phyloP scores from a whole-genome alignment of 208 protist species.

The Leishmania martiniquensis region DNA sequence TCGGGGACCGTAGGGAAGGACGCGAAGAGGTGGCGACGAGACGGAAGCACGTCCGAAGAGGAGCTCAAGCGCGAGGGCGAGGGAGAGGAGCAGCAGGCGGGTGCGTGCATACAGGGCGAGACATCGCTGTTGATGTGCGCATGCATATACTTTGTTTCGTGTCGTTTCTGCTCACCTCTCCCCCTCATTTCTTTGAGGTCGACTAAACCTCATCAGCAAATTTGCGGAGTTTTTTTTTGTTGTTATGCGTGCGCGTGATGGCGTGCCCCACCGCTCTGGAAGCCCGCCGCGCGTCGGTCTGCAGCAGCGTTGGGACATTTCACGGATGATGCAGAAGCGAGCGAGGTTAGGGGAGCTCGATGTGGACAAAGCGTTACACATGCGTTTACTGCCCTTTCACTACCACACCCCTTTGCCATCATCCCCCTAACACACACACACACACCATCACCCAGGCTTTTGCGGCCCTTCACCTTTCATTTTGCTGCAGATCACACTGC shows the following conservation, averaged over 20 bases:
- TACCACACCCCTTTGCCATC: not conserved
- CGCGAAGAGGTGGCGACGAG: not conserved
- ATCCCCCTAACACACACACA: not conserved
- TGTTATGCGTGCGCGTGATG: not conserved
- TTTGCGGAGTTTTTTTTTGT: no score
- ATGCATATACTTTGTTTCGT: not conserved
- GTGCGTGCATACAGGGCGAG: not conserved
- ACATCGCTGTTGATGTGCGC: not conserved
- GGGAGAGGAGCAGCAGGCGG: not conserved
- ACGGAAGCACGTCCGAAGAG: not conserved
- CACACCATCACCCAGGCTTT: not conserved
- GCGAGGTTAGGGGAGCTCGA: not conserved
- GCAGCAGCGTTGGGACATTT: not conserved
- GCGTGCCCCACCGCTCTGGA: not conserved
- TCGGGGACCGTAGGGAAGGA: not conserved
- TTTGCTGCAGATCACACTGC: not conserved
- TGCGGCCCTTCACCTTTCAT: not conserved
- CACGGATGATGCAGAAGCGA: not conserved
- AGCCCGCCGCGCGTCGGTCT: not conserved
- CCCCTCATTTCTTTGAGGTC: not conserved
- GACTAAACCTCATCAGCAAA: not conserved
- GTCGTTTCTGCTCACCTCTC: not conserved
- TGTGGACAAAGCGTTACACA: not conserved
- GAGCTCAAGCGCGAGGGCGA: not conserved
- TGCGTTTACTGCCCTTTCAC: not conserved